Base-by-base conservation (phyloP, 2,329 filamentous ascomycete genomes). In the Fusarium avenaceum region DNA sequence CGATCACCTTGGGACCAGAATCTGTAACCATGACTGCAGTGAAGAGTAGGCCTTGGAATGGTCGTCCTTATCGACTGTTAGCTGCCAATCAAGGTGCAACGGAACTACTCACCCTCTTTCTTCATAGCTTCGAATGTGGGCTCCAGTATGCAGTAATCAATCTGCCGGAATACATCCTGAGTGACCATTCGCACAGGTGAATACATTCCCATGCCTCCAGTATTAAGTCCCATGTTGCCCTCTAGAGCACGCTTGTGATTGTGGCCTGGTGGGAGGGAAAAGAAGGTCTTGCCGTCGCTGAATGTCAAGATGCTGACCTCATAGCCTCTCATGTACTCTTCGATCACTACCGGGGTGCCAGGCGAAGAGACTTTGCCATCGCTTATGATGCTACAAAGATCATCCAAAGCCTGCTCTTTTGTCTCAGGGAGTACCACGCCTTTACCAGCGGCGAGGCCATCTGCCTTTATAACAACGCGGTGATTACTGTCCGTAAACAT, bases 21-120 rank as follows among this genome's bases (percentile, higher is more conserved):
- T 88, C 86, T 17, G 92, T 94, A 80, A 96, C 90, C 92, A 96
- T 96, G 32, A 96, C 80, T 8, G 93, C 94, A 2, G 91, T 94
- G 79, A 94, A 94, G 9, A 94, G 83, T 30, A 92, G 86, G 52
- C 92, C 91, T 42, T 85, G 81, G 76, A 91, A 91, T 13, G 85
- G 86, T 2, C 63, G 51, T 0, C 71, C 67, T 73, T 19, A 2
- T 17, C 1, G 30, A 14, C 15, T 14, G 6, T 66, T 13, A 53
- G 45, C 7, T 10, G 6, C 2, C 6, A n/a, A 4, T 9, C 4
- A 30, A 45, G 69, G 7, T 11, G 3, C 38, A 14, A 9, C 7
- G 11, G 14, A 5, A 15, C 1, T 22, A 28, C 65, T 39, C 38
- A 80, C 84, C 85, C 75, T 91, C 87, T 60, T 77, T 79, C 51